phyloP scores from a whole-genome alignment of 345 rosid species.

The Raphanus raphanistrum region DNA sequence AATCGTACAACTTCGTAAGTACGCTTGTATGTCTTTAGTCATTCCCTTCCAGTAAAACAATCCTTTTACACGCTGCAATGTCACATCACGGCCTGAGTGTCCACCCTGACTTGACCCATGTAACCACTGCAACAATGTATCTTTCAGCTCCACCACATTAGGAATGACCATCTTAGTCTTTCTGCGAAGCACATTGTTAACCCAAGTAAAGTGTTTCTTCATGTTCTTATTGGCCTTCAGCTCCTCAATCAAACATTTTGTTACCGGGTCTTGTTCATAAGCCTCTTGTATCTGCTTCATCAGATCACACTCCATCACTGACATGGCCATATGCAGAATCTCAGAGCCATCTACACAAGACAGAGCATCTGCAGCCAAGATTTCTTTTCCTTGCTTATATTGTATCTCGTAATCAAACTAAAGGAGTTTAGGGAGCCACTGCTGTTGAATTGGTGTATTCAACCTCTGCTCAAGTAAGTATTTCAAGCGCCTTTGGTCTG shows the following conservation, averaged over 20 bases:
- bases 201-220: neutral
- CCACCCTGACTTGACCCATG: neutral
- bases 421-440: neutral
- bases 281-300: too few relatives aligned
- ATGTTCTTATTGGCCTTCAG: too few relatives aligned
- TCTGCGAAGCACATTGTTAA: neutral
- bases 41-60: neutral
- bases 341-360: too few relatives aligned
- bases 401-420: too few relatives aligned
- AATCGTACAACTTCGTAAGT: accelerated
- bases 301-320: too few relatives aligned
- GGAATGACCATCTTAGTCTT: too few relatives aligned
- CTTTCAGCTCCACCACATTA: too few relatives aligned
- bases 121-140: neutral
- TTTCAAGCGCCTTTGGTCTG: neutral
- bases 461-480: neutral
- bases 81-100: neutral
- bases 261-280: too few relatives aligned
- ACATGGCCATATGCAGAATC: too few relatives aligned
- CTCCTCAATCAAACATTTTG: neutral
- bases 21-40: neutral
- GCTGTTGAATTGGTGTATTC: neutral
- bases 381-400: too few relatives aligned
- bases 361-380: too few relatives aligned
- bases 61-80: neutral